A percentile compares a stretch with the other conserved stretches of the same genome.
Conservation (phyloP, 2,329 filamentous ascomycete species). For the Alternaria tenuissima region DNA sequence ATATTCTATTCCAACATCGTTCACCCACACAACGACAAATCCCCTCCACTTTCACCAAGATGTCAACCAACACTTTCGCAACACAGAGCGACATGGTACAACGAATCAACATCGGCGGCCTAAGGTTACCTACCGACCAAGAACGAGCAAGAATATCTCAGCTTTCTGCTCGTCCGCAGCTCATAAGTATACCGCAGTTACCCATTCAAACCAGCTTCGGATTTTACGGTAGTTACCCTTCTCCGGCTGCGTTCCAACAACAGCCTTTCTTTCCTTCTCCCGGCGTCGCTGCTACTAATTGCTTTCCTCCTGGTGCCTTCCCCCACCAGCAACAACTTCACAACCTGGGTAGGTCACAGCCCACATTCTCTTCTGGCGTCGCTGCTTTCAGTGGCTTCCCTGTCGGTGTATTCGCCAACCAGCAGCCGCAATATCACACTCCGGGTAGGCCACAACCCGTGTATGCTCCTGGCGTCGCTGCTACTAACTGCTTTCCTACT, state of each 20-base stretch:
- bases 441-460: not conserved
- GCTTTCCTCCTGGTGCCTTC: not conserved
- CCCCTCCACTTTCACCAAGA: not conserved
- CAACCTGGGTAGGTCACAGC: not conserved
- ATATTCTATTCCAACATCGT: not conserved
- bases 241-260: not conserved
- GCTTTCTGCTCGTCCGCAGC: not conserved
- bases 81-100: not conserved
- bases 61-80: not conserved
- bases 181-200: not conserved
- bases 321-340: not conserved
- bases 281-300: not conserved
- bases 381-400: not conserved
- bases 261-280: not conserved
- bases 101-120: not conserved
- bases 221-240: not conserved
- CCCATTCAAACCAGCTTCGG: not conserved
- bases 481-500: not conserved
- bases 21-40: not conserved
- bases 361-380: not conserved
- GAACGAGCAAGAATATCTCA: slow-evolving; percentile 7
- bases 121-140: not conserved
- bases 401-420: not conserved
- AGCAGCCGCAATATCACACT: not conserved
- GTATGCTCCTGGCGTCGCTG: not conserved